Percentiles rank a stretch among this genome's conserved stretches.
Evolutionary conservation across 169 alveolate species (phyloP).

Genomic region (Plasmodium coatneyi): DNA sequence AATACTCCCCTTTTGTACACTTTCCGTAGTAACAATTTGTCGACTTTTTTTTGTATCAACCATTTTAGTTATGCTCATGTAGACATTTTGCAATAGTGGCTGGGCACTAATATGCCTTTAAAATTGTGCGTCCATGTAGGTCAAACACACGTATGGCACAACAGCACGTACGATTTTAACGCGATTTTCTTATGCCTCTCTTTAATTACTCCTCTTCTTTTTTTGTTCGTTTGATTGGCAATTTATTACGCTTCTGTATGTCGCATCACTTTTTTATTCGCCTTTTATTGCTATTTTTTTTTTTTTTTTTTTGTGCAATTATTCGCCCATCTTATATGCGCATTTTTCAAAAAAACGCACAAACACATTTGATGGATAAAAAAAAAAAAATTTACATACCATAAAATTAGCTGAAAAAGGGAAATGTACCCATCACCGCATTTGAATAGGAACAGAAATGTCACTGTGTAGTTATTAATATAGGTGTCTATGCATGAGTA

Average conservation of each 20-base stretch:
- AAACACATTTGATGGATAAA: background rate
- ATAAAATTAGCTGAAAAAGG: slow-evolving; percentile 2
- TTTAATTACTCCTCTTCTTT: background rate
- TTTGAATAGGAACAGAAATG: background rate
- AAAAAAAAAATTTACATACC: background rate
- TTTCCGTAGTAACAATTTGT: background rate
- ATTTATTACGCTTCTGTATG: background rate
- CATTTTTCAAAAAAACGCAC: background rate
- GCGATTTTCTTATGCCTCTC: background rate
- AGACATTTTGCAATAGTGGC: background rate
- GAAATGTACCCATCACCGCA: background rate
- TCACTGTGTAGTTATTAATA: background rate
- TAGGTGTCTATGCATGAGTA: background rate
- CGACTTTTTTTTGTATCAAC: background rate
- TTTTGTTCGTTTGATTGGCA: background rate
- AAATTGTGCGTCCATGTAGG: background rate
- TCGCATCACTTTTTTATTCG: background rate
- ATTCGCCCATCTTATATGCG: background rate
- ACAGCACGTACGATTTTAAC: background rate
- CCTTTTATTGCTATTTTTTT: background rate
- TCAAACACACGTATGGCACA: background rate
- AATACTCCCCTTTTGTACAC: background rate
- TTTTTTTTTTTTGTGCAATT: slow-evolving; percentile 1
- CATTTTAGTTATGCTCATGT: background rate
- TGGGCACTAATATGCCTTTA: background rate